phyloP scores from a whole-genome alignment of 1,284 basidiomycete species.

The Microbotryum violaceum region DNA sequence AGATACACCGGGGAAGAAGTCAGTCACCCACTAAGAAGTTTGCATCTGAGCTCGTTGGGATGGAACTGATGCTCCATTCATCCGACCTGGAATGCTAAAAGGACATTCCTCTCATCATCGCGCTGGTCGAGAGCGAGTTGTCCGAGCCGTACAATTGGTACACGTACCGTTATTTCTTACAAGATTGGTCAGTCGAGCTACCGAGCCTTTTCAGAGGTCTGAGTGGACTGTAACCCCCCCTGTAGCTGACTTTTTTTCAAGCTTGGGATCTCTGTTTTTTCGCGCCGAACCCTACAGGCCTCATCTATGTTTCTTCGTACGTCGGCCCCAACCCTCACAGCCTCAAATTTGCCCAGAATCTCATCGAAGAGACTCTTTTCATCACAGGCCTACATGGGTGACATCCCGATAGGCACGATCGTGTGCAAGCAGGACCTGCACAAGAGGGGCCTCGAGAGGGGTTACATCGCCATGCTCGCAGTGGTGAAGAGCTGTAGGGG shows the following conservation, averaged over 20 bases:
- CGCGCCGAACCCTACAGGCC: conserved; percentile 56
- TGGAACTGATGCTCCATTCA: neutral
- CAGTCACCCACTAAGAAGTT: neutral
- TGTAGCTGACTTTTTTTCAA: too few relatives aligned
- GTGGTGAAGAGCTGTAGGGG: conserved; percentile 72
- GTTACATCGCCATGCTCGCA: conserved; percentile 97
- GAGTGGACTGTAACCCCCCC: too few relatives aligned
- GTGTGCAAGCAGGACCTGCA: conserved; percentile 93
- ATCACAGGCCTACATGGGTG: conserved; percentile 26
- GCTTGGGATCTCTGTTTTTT: too few relatives aligned
- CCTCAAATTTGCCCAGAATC: neutral
- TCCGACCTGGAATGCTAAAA: neutral
- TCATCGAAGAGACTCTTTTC: too few relatives aligned
- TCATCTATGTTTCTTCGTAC: conserved; percentile 79
- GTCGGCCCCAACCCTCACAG: conserved; percentile 8
- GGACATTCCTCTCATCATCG: conserved; percentile 36
- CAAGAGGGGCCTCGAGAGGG: conserved; percentile 58
- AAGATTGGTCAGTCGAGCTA: conserved; percentile 63
- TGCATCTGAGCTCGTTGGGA: too few relatives aligned
- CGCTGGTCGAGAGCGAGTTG: conserved; percentile 78
- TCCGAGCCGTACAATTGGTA: conserved; percentile 94
- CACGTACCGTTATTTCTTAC: conserved; percentile 70
- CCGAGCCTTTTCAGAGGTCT: neutral
- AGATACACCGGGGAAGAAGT: conserved; percentile 1
- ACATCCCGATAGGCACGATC: conserved; percentile 70